A percentile compares a stretch with the other conserved stretches of the same genome.
These are phyloP conservation scores for Macrocystidia cucumis DNA, from an alignment of 1,284 basidiomycete species.

Conservation along the genomic window DNA sequence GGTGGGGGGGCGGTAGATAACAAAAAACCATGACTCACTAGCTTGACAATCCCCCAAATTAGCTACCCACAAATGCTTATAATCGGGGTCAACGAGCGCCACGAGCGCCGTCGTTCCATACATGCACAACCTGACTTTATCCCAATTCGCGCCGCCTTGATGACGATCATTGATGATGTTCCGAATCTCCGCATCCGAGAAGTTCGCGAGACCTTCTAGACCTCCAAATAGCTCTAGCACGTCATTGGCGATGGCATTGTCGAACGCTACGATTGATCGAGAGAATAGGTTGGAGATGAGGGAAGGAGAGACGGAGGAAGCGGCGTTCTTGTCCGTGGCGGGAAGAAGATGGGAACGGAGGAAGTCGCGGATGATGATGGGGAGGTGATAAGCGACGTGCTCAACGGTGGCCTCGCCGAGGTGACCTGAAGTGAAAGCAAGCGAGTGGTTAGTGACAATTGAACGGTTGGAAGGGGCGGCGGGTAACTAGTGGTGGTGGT, in stretches of 20 bases:
- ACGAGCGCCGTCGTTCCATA: slow-evolving; percentile 68
- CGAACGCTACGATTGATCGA: slow-evolving; percentile 50
- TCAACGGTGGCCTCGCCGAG: slow-evolving; percentile 62
- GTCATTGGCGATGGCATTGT: slow-evolving; percentile 59
- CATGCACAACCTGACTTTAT: slow-evolving; percentile 60
- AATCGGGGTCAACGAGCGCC: slow-evolving; percentile 56
- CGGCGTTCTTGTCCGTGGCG: slow-evolving; percentile 28
- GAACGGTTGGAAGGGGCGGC: slow-evolving; percentile 5
- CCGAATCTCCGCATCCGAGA: slow-evolving; percentile 47
- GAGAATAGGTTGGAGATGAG: slow-evolving; percentile 47
- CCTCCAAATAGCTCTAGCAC: slow-evolving; percentile 58
- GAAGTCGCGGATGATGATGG: slow-evolving; percentile 56
- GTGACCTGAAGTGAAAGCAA: slow-evolving; percentile 37
- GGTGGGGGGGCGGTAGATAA: too few species aligned
- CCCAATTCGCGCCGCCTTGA: slow-evolving; percentile 48
- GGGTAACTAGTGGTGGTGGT: too few species aligned
- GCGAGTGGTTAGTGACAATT: slow-evolving; percentile 7
- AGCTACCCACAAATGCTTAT: slow-evolving; percentile 62
- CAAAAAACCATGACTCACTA: slow-evolving; percentile 29
- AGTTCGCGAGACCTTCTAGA: slow-evolving; percentile 35
- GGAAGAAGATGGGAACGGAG: slow-evolving; percentile 30
- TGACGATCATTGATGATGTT: slow-evolving; percentile 55
- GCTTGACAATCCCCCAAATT: slow-evolving; percentile 71
- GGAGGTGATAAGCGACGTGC: slow-evolving; percentile 58
- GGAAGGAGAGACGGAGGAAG: slow-evolving; percentile 27